A percentile compares a stretch with the other conserved stretches of the same genome.
Evolutionary conservation across 495 filamentous ascomycete genomes (phyloP).

Genomic region (Neurospora sp.): DNA sequence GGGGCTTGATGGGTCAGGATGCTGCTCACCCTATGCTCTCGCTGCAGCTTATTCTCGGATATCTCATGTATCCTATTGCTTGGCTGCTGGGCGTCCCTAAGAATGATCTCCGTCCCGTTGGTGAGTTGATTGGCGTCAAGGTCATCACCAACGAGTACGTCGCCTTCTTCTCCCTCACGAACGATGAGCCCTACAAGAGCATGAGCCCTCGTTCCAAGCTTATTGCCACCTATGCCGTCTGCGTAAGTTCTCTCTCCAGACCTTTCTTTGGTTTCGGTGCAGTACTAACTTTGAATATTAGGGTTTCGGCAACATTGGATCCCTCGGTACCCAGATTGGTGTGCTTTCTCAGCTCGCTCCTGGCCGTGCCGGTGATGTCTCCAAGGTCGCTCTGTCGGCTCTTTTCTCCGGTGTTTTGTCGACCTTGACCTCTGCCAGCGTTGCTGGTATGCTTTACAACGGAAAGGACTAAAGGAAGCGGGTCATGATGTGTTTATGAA

Average conservation of each 20-base stretch:
- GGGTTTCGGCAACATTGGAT: conserved; percentile 73
- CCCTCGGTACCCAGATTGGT: conserved; percentile 77
- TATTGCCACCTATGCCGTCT: conserved; percentile 83
- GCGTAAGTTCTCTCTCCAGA: conserved; percentile 47
- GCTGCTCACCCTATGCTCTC: conserved; percentile 48
- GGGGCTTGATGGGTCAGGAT: conserved; percentile 47
- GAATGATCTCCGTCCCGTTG: conserved; percentile 61
- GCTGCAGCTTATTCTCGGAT: conserved; percentile 68
- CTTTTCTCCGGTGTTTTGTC: conserved; percentile 68
- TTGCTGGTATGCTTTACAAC: conserved; percentile 53
- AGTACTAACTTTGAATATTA: conserved; percentile 56
- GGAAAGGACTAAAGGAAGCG: neutral
- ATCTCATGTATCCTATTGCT: conserved; percentile 73
- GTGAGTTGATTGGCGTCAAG: conserved; percentile 72
- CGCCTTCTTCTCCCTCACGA: conserved; percentile 50
- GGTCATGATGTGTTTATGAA: neutral
- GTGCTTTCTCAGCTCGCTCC: conserved; percentile 75
- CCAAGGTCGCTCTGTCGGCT: conserved; percentile 63
- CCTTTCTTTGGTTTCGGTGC: neutral
- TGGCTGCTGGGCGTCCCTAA: conserved; percentile 79
- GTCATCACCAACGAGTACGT: conserved; percentile 68
- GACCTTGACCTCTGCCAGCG: conserved; percentile 69
- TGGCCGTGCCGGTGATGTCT: conserved; percentile 60
- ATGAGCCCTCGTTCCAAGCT: conserved; percentile 60
- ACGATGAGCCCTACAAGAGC: conserved; percentile 45